phyloP scores from a whole-genome alignment of 73 alveolate species.

The Blepharisma stoltei region DNA sequence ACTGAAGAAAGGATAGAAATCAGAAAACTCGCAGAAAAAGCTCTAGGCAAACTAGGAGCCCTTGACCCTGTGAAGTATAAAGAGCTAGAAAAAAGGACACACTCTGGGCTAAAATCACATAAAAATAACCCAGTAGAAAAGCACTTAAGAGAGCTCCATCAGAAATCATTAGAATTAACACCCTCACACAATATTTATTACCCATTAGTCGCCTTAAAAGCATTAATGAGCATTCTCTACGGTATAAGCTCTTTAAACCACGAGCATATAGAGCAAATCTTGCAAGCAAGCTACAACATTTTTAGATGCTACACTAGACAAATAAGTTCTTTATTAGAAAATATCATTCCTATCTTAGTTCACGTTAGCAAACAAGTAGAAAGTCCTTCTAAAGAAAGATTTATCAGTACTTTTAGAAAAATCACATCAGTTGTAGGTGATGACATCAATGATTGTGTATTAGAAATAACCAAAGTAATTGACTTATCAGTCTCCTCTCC shows the following conservation, averaged over 20 bases:
- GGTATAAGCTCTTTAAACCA: constrained; percentile 12
- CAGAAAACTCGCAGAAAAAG: constrained; percentile 46
- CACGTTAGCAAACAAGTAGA: constrained; percentile 29
- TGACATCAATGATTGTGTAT: constrained; percentile 21
- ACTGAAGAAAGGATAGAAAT: constrained; percentile 51
- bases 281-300: constrained; percentile 34
- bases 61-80: constrained; percentile 65
- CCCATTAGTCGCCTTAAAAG: constrained; percentile 25
- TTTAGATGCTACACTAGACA: constrained; percentile 30
- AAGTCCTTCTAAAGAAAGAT: constrained; percentile 30
- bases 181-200: constrained; percentile 29
- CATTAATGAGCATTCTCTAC: background rate
- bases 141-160: constrained; percentile 34
- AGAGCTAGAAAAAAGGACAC: constrained; percentile 47
- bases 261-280: constrained; percentile 26
- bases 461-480: constrained; percentile 34
- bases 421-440: constrained; percentile 40
- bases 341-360: constrained; percentile 9
- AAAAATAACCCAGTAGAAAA: constrained; percentile 38
- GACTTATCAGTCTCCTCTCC: constrained; percentile 33
- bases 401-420: constrained; percentile 35
- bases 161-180: constrained; percentile 31
- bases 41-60: constrained; percentile 75
- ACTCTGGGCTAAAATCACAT: constrained; percentile 37
- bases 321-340: constrained; percentile 23